These are phyloP conservation scores for Corylus heterophylla DNA, from an alignment of 306 rosid species.

Conservation along the genomic window DNA sequence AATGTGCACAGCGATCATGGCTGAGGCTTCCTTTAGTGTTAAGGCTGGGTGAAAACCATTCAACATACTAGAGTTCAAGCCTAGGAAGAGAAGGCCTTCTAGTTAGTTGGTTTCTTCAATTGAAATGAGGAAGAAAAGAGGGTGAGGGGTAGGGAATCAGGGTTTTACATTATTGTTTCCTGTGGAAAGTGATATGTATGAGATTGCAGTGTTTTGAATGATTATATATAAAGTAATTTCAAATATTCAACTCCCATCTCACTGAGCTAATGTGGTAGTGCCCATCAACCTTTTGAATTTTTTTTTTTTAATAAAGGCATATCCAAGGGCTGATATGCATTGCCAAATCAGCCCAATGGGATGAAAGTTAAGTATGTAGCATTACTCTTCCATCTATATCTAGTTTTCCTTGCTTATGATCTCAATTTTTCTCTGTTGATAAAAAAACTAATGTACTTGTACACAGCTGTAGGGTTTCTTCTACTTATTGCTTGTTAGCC, in stretches of 20 bases:
- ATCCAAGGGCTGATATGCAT: too few relatives aligned
- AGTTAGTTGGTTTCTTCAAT: not conserved
- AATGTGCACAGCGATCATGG: not conserved
- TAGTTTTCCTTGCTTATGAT: not conserved
- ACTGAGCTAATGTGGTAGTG: too few relatives aligned
- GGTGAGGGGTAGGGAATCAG: not conserved
- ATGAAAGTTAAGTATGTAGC: too few relatives aligned
- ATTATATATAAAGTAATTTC: too few relatives aligned
- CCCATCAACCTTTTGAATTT: too few relatives aligned
- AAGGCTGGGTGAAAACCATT: not conserved
- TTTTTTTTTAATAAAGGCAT: too few relatives aligned
- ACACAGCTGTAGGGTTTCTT: not conserved
- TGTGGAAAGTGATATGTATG: not conserved
- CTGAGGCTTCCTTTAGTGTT: not conserved
- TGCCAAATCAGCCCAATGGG: too few relatives aligned
- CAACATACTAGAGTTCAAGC: not conserved
- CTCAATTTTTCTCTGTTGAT: conserved; percentile 1
- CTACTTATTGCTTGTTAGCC: conserved; percentile 18
- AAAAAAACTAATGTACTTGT: not conserved
- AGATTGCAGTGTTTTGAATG: not conserved
- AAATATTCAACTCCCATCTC: too few relatives aligned
- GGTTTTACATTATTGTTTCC: not conserved
- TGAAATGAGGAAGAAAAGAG: not conserved
- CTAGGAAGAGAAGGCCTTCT: not conserved
- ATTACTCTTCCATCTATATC: not conserved